phyloP scores from a whole-genome alignment of 169 alveolate species.

The Cryptosporidium ubiquitum region DNA sequence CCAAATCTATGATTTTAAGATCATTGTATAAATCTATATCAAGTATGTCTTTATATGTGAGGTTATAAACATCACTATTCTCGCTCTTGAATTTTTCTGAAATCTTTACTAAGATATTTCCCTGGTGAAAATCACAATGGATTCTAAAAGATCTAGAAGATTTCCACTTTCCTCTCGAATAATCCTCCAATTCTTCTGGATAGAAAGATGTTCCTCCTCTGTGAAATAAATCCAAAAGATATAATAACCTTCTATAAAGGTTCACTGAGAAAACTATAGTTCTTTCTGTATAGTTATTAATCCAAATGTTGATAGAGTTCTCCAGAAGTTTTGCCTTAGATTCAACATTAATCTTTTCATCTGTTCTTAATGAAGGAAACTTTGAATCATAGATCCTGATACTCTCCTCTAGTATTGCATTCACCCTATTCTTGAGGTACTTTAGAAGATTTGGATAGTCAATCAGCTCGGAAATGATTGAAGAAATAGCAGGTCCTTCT shows the following conservation, averaged over 20 bases:
- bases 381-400: conserved; percentile 6
- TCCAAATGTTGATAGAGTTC: conserved; percentile 18
- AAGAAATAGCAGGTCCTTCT: conserved; percentile 47
- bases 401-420: background rate
- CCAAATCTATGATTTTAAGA: conserved; percentile 50
- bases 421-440: conserved; percentile 14
- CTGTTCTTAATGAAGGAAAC: background rate
- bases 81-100: conserved; percentile 4
- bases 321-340: background rate
- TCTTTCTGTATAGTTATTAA: background rate
- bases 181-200: conserved; percentile 36
- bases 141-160: conserved; percentile 19
- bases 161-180: conserved; percentile 48
- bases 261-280: conserved; percentile 47
- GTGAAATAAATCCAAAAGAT: conserved; percentile 54
- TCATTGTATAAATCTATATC: conserved; percentile 24
- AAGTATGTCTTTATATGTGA: conserved; percentile 32
- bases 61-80: background rate
- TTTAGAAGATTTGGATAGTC: background rate
- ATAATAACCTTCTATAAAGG: conserved; percentile 34
- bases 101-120: conserved; percentile 41
- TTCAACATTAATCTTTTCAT: background rate
- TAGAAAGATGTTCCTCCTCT: conserved; percentile 64
- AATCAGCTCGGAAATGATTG: conserved; percentile 21
- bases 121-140: conserved; percentile 63